Conservation (phyloP, 2,329 filamentous ascomycete genomes). For the Apiospora sp. region DNA sequence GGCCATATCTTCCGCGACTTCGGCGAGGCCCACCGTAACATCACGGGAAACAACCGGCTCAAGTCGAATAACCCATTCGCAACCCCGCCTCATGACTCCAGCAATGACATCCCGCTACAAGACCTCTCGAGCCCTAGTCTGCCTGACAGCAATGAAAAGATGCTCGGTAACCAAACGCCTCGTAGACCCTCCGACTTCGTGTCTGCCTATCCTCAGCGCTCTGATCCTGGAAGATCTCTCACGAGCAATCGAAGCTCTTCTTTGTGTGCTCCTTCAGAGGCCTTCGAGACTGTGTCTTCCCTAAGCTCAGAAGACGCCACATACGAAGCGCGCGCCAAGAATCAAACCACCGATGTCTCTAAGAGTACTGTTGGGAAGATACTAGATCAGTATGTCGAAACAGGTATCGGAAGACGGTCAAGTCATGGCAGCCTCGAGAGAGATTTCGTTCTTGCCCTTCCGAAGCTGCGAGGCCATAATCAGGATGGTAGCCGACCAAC, state of each 20-base stretch:
- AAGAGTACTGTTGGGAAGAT: background rate
- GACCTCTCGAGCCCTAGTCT: slow-evolving; percentile 7
- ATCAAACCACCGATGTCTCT: background rate
- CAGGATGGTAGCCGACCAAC: background rate
- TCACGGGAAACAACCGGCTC: slow-evolving; percentile 39
- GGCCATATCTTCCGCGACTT: slow-evolving; percentile 47
- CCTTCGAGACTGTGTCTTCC: background rate
- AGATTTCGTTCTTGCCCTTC: background rate
- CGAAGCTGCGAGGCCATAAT: background rate
- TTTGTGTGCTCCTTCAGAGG: background rate
- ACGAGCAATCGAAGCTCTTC: slow-evolving; percentile 23
- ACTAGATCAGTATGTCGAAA: background rate
- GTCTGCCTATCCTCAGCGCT: slow-evolving; percentile 16
- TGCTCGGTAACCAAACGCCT: background rate
- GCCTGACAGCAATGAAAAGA: slow-evolving; percentile 30
- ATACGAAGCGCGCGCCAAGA: background rate
- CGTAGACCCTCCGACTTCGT: slow-evolving; percentile 22
- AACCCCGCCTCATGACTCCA: slow-evolving; percentile 15
- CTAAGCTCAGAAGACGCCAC: background rate
- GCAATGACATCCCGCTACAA: slow-evolving; percentile 24
- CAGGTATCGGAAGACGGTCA: background rate
- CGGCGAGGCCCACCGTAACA: slow-evolving; percentile 49
- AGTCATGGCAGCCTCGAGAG: background rate
- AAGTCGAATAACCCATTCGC: slow-evolving; percentile 21
- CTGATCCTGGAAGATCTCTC: slow-evolving; percentile 27